Evolutionary conservation across 176 grass and related monocot species (phyloP).

Genomic region (Zea mays): DNA sequence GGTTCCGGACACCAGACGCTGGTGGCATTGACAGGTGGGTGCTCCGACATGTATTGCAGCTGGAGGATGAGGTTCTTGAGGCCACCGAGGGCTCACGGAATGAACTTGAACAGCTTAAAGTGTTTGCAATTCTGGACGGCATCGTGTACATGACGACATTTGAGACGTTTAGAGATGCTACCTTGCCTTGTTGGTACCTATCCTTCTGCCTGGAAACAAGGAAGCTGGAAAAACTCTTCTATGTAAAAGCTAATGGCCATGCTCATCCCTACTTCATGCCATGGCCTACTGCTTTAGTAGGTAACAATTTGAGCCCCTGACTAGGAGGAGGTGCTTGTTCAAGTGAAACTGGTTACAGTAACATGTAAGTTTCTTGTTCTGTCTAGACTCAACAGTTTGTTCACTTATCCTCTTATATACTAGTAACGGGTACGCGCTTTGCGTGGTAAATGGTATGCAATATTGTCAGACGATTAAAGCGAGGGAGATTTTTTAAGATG

Average conservation of each 20-base stretch:
- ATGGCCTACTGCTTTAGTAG: slow-evolving; percentile 14
- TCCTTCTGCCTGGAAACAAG: slow-evolving; percentile 18
- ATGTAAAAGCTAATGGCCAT: neutral
- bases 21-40: slow-evolving; percentile 21
- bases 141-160: slow-evolving; percentile 1
- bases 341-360: neutral
- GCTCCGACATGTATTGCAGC: neutral
- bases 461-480: too few species aligned
- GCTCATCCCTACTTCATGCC: slow-evolving; percentile 1
- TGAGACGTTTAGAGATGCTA: neutral
- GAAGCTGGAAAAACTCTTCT: slow-evolving; percentile 1
- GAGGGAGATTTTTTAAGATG: too few species aligned
- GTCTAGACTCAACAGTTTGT: neutral
- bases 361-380: neutral
- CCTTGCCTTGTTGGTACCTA: neutral
- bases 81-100: neutral
- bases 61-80: slow-evolving; percentile 6
- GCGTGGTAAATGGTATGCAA: too few species aligned
- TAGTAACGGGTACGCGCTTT: too few species aligned
- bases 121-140: neutral
- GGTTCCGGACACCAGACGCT: neutral
- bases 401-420: neutral
- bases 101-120: neutral
- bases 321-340: neutral
- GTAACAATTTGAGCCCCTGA: neutral